Conservation (phyloP, 257 asterid genomes). For the Solanum chiquidenum region DNA sequence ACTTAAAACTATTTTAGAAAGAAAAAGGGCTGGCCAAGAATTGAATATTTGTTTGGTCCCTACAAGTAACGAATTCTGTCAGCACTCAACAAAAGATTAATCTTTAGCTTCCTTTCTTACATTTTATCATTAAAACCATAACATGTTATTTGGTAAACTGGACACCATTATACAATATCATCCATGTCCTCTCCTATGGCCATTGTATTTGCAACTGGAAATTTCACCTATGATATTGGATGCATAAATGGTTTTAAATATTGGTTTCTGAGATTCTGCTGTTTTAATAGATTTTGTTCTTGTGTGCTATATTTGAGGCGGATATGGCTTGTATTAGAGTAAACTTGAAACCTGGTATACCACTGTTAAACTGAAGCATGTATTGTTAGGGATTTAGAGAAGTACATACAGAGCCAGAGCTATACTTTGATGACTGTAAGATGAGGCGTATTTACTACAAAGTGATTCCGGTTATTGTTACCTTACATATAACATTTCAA, state of each 20-base stretch:
- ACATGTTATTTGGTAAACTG: not conserved
- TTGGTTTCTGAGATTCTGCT: not conserved
- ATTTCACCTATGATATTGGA: not conserved
- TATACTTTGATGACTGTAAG: not conserved
- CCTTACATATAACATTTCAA: not conserved
- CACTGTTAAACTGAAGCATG: not conserved
- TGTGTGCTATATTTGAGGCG: not conserved
- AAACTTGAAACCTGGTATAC: not conserved
- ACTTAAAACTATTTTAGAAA: not conserved
- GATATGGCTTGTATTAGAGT: not conserved
- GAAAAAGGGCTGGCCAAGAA: not conserved
- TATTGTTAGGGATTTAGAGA: not conserved
- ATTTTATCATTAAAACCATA: not conserved
- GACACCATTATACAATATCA: not conserved
- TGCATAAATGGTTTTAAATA: not conserved
- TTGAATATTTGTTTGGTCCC: not conserved
- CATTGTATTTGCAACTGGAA: not conserved
- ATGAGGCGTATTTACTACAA: not conserved
- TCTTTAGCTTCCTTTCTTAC: not conserved
- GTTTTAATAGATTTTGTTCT: not conserved
- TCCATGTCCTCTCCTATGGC: not conserved
- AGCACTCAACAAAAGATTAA: not conserved
- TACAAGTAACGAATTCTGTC: not conserved
- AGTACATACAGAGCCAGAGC: not conserved
- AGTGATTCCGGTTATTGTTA: not conserved